Evolutionary conservation across 257 asterid genomes (phyloP).

Genomic region (Galeopsis tetrahit): DNA sequence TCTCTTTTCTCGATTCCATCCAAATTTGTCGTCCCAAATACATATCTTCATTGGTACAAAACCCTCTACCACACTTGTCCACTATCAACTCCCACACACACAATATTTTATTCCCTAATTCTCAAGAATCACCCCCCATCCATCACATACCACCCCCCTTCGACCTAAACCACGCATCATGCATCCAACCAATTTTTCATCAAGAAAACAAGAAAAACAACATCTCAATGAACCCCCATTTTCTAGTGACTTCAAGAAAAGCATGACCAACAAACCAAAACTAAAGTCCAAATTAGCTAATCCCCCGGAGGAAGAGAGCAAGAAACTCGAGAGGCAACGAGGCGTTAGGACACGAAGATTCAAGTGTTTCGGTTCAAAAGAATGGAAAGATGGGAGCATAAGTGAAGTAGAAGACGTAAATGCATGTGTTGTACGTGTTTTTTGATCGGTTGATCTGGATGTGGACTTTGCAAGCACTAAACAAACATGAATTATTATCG

Average conservation of each 20-base stretch:
- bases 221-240: no score
- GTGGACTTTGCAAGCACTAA: no score
- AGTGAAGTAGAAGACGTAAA: conserved; percentile 3
- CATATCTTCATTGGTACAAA: conserved; percentile 38
- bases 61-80: conserved; percentile 39
- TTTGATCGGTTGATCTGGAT: no score
- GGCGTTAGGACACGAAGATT: conserved; percentile 32
- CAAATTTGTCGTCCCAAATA: conserved; percentile 48
- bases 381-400: conserved; percentile 33
- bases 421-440: no score
- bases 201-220: neutral
- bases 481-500: no score
- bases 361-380: conserved; percentile 38
- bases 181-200: neutral
- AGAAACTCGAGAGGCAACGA: conserved; percentile 29
- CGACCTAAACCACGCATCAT: conserved; percentile 20
- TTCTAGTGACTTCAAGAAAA: no score
- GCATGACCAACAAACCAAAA: conserved; percentile 25
- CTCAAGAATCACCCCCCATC: conserved; percentile 42
- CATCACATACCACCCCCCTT: neutral
- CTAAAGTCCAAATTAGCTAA: neutral
- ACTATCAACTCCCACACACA: conserved; percentile 29
- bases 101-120: conserved; percentile 40
- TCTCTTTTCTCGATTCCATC: conserved; percentile 44
- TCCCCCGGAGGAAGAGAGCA: conserved; percentile 20